Conservation (phyloP, 2,329 filamentous ascomycete species). For the Calonectria pseudoturangicola region DNA sequence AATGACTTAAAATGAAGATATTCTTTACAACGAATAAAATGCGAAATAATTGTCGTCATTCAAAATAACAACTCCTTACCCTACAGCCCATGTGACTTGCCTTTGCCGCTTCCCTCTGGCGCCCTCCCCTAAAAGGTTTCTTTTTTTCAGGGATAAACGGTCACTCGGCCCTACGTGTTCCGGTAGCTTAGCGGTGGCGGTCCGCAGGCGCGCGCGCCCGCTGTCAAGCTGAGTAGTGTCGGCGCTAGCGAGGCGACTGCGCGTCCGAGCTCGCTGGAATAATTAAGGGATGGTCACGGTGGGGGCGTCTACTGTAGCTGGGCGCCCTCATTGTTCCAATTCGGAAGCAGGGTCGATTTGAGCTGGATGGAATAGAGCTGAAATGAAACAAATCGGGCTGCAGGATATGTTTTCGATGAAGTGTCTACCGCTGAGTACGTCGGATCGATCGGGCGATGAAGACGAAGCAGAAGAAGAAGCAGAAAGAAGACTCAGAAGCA, state of each 20-base stretch:
- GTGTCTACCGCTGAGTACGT: background rate
- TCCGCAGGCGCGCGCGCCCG: slow-evolving; percentile 3
- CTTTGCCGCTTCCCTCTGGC: too few species aligned
- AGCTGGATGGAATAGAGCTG: background rate
- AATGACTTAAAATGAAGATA: too few species aligned
- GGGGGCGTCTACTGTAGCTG: background rate
- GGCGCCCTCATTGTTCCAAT: background rate
- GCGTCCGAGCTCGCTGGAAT: background rate
- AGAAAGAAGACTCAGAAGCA: background rate
- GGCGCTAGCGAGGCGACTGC: background rate
- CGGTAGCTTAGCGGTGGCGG: background rate
- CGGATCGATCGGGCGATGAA: background rate
- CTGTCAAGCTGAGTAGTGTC: background rate
- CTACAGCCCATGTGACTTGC: too few species aligned
- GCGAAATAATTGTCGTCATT: too few species aligned
- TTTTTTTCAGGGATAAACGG: too few species aligned
- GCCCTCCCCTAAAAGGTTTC: too few species aligned
- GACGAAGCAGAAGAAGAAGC: background rate
- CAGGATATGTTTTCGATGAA: background rate
- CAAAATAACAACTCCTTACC: too few species aligned
- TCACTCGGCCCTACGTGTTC: too few species aligned
- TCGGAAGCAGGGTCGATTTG: background rate
- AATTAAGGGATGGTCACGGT: background rate
- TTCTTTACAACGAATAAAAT: too few species aligned
- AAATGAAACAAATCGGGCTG: background rate